Base-by-base conservation (phyloP, 805 yeast species). In the Metschnikowia shivogae region DNA sequence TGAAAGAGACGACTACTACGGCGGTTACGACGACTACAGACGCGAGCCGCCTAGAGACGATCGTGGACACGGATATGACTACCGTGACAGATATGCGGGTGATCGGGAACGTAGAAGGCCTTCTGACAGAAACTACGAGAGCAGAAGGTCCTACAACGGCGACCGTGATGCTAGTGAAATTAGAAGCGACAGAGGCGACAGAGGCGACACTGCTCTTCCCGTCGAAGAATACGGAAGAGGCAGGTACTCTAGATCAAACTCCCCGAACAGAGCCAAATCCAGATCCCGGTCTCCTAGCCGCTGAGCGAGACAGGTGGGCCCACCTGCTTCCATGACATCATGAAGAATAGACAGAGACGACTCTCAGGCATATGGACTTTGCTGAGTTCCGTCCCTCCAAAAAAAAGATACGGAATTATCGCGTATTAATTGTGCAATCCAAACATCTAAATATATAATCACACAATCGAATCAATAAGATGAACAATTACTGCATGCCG, bases 231-330 rank as follows among this genome's bases (percentile, higher is more conserved):
- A 51, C 40, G 51, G 48, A 24, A 48, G 61, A 31, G 60, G 63
- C 27, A 60, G 64, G 24, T 62, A 55, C 39, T 58, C 66, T 5
- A 57, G 70, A 44, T 61, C 69, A 24, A 67, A 67, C 13, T 62
- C 70, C 10, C 59, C 52, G 6, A 59, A 62, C 52, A 61, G 71
- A 43, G 66, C 64, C 19, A 60, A 66, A 46, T 65, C 71, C 38
- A 61, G 73, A 54, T 68, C 74, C 19, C 73, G 74, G 10, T 59
- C 63, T 27, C 59, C 62, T 32, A 52, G 57, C 40, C 54, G 59
- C 31, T 58, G 56, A 46, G 47, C 13, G 20, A 19, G 36, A 13
- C 14, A n/a, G 17, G n/a, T 33, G 1, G 3, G 22, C 34, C 14
- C 14, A 14, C 20, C 20, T 3, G 19, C 34, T 13, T 22, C 8